These are phyloP conservation scores for Cladosporium austrohemisphaericum DNA, from an alignment of 2,329 filamentous ascomycete species.

Conservation along the genomic window DNA sequence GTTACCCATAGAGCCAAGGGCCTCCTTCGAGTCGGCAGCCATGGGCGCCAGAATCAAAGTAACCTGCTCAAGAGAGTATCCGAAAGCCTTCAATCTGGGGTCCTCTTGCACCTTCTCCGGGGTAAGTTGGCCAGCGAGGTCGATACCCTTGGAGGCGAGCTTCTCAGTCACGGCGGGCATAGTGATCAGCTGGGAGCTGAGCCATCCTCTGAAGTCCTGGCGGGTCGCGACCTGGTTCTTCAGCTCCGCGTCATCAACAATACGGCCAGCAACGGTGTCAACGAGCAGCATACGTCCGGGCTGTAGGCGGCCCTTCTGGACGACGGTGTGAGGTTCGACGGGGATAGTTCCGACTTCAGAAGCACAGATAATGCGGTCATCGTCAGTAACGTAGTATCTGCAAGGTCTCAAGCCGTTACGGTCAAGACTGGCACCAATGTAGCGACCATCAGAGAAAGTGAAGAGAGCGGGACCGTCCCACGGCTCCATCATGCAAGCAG, in stretches of 20 bases:
- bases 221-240: conserved; percentile 84
- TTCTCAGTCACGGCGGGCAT: conserved; percentile 70
- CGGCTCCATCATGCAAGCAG: conserved; percentile 96
- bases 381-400: conserved; percentile 94
- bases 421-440: conserved; percentile 95
- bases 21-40: conserved; percentile 96
- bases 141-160: conserved; percentile 54
- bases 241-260: conserved; percentile 90
- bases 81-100: conserved; percentile 77
- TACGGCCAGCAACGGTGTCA: conserved; percentile 83
- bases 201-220: conserved; percentile 83
- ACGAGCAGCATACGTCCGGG: conserved; percentile 95
- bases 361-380: conserved; percentile 94
- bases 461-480: conserved; percentile 97
- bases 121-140: conserved; percentile 66
- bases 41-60: conserved; percentile 88
- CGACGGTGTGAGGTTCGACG: conserved; percentile 82
- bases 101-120: conserved; percentile 75
- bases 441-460: conserved; percentile 93
- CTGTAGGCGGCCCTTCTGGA: conserved; percentile 90
- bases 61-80: conserved; percentile 94
- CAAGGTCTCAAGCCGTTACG: conserved; percentile 92
- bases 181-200: conserved; percentile 79
- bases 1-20: conserved; percentile 95
- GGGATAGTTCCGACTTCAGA: conserved; percentile 93